Evolutionary conservation across 2,329 filamentous ascomycete genomes (phyloP).

Genomic region (Fusarium caatingaense): DNA sequence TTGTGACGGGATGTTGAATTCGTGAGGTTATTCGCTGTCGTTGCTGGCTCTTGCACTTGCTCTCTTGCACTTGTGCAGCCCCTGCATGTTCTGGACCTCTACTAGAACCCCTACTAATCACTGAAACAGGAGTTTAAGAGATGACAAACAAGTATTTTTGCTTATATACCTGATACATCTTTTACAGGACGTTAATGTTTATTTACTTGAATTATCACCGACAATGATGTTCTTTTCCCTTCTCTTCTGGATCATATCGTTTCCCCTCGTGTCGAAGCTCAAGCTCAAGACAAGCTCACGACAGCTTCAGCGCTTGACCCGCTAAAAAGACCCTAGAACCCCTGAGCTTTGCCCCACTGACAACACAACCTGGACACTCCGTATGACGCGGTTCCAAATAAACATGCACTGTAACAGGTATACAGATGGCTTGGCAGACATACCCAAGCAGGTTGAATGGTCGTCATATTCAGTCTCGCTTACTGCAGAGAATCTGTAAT

Average conservation of each 20-base stretch:
- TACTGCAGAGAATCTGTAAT: neutral
- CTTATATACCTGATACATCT: neutral
- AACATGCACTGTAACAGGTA: neutral
- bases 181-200: too few species aligned
- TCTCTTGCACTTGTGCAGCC: neutral
- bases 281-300: conserved; percentile 13
- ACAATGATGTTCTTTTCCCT: neutral
- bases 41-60: conserved; percentile 5
- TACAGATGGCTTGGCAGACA: neutral
- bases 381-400: conserved; percentile 8
- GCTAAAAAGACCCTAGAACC: conserved; percentile 17
- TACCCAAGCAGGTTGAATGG: neutral
- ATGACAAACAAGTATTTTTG: neutral
- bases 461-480: neutral
- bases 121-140: neutral
- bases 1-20: conserved; percentile 30
- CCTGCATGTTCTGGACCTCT: conserved; percentile 33
- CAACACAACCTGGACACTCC: conserved; percentile 10
- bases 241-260: conserved; percentile 8
- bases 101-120: neutral
- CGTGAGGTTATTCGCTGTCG: conserved; percentile 40
- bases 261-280: neutral
- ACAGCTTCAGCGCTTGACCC: conserved; percentile 23
- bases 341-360: conserved; percentile 9
- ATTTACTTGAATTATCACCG: neutral